Evolutionary conservation across 73 alveolate genomes (phyloP).

Genomic region (Tetrahymena malaccensis): DNA sequence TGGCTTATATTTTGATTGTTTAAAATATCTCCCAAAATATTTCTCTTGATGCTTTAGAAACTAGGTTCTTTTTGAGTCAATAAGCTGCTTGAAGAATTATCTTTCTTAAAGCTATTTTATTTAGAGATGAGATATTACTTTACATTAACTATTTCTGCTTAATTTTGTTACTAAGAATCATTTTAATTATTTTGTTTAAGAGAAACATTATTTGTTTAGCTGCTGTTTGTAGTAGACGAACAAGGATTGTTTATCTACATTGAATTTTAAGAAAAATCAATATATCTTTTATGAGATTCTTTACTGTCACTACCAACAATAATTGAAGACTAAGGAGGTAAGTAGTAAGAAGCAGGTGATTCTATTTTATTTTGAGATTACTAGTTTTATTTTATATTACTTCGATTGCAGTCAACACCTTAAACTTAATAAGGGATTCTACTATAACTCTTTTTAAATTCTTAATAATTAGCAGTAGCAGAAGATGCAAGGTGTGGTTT

Average conservation of each 20-base stretch:
- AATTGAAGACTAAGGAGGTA: background rate
- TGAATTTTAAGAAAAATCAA: background rate
- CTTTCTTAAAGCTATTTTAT: background rate
- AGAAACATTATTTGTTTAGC: background rate
- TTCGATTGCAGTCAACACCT: background rate
- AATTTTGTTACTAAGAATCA: background rate
- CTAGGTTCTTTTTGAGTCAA: background rate
- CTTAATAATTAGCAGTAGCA: background rate
- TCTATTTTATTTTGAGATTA: background rate
- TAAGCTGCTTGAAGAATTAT: background rate
- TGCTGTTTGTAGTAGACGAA: background rate
- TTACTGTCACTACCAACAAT: background rate
- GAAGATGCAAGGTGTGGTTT: background rate
- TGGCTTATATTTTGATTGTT: background rate
- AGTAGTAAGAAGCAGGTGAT: background rate
- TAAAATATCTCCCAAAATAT: background rate
- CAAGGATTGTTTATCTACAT: background rate
- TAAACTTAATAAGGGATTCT: background rate
- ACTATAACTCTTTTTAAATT: background rate
- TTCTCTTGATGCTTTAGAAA: background rate
- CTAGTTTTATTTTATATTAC: background rate
- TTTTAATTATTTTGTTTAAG: background rate
- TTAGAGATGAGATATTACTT: background rate
- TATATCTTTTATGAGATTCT: background rate
- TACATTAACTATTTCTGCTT: background rate